Base-by-base conservation (phyloP, 2,329 filamentous ascomycete species). In the Curvularia sp. region DNA sequence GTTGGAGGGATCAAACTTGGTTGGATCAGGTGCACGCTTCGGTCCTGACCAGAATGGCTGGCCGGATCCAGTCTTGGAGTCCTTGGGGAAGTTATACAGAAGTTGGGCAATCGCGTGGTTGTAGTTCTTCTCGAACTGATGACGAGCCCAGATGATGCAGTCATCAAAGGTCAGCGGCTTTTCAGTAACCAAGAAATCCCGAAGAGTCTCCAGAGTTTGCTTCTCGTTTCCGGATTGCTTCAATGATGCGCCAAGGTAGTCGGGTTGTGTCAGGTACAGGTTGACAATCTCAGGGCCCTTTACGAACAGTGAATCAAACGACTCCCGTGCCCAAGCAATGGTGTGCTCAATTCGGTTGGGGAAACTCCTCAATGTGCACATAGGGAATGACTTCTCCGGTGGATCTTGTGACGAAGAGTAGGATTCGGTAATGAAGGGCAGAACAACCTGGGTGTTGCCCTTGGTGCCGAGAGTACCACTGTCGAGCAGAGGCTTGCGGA, bases 331-430 rank as follows among this genome's bases (percentile, higher is more conserved):
- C 95, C 95, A 99, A 2, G 95, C 95, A 76, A 99, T 99, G 0
- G 95, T 98, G 79, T 99, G 95, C 80, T 99, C 93, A 71, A 99
- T 99, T 72, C 90, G 90, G 84, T 99, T 99, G 58, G 95, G 95
- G 84, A 99, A 99, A 79, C 93, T 97, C 74, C 92, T 88, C 62
- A 99, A 85, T 5, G 95, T 98, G 78, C 95, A 99, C 93, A 98
- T 98, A 0, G 95, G 95, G 85, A 99, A 98, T 0, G 95, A 96
- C 81, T 97, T 93, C 84, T 99, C 96, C 0, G 95, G 95, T 1
- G 95, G 95, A 76, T 99, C 96, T 76, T 97, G 94, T 20, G 95
- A 98, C 71, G 89, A 92, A 0, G 95, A 97, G 82, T 99, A 99
- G 0, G 95, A 98, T 79, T 99, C 96, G 0, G 95, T 98, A 63